Base-by-base conservation (phyloP, 176 grass and related monocot species). In the Zea luxurians region DNA sequence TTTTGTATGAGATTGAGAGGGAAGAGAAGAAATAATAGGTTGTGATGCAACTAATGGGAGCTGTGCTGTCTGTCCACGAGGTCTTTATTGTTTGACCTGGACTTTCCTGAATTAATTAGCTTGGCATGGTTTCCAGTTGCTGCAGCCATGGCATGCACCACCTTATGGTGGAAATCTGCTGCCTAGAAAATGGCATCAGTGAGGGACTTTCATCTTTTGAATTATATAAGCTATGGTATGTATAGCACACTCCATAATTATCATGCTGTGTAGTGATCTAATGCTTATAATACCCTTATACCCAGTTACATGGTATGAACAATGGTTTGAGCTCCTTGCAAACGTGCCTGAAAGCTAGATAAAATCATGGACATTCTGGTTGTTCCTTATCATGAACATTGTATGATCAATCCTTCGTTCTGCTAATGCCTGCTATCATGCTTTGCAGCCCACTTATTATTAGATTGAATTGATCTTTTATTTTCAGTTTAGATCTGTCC, bases 401-500 rank as follows among this genome's bases (percentile, higher is more conserved):
- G n/a, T 58, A 18, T 58, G 7, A 58, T 58, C n/a, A 58, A 58
- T 58, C 2, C 54, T 58, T 58, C 3, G 3, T 58, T 18, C 17
- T 58, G 54, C 54, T 58, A 58, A 58, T 58, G 54, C 54, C 54
- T 20, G 41, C 7, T 41, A 41, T 66, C 37, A 66, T 44, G n/a
- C 40, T 73, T 34, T 45, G 15, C 53, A 44, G 38, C 35, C 55
- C 37, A 44, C 41, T 21, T 75, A 45, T 61, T 45, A 55, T 75
- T 7, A 13, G 34, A 54, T 72, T 63, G n/a, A 52, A 64, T 64
- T 53, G 11, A 35, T 16, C 10, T 36, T 27, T 54, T 6, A 34
- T 82, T 82, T 63, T 36, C 47, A 74, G 43, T 81, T 63, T 72
- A 27, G 68, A 63, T 77, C 11, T 64, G 44, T 62, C 10, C 4